phyloP scores from a whole-genome alignment of 257 asterid species.

The Gardenia jasminoides region DNA sequence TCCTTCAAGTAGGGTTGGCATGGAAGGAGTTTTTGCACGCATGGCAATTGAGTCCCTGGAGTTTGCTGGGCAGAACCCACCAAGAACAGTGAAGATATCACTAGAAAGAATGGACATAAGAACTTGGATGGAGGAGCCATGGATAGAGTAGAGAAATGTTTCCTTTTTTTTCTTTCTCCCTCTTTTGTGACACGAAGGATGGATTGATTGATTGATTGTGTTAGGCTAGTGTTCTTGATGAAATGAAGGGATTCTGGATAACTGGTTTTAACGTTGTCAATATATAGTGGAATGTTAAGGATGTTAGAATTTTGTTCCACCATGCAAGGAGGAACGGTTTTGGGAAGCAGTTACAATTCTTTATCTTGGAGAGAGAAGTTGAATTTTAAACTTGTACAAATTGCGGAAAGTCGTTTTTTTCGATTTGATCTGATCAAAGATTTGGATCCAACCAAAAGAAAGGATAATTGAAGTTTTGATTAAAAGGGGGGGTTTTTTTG shows the following conservation, averaged over 20 bases:
- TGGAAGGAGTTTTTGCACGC: constrained; percentile 42
- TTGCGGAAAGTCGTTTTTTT: background rate
- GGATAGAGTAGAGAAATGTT: background rate
- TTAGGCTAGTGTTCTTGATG: background rate
- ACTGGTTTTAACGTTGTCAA: background rate
- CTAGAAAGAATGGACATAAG: background rate
- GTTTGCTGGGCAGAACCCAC: constrained; percentile 22
- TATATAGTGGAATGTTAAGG: background rate
- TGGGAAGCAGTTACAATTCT: background rate
- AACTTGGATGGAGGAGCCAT: background rate
- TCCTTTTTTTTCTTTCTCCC: too few species aligned
- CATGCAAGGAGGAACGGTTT: background rate
- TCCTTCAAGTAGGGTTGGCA: constrained; percentile 40
- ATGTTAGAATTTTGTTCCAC: background rate
- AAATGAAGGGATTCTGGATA: background rate
- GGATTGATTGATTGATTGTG: background rate
- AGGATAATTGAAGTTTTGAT: too few species aligned
- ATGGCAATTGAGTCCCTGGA: constrained; percentile 24
- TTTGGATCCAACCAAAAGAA: too few species aligned
- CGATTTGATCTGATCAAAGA: too few species aligned
- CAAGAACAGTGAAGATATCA: constrained; percentile 16
- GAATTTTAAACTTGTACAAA: background rate
- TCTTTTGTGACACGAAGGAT: too few species aligned
- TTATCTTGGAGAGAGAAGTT: background rate
- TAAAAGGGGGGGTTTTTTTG: too few species aligned